These are phyloP conservation scores for Ogataea parapolymorpha DNA, from an alignment of 805 yeast species.

Conservation along the genomic window DNA sequence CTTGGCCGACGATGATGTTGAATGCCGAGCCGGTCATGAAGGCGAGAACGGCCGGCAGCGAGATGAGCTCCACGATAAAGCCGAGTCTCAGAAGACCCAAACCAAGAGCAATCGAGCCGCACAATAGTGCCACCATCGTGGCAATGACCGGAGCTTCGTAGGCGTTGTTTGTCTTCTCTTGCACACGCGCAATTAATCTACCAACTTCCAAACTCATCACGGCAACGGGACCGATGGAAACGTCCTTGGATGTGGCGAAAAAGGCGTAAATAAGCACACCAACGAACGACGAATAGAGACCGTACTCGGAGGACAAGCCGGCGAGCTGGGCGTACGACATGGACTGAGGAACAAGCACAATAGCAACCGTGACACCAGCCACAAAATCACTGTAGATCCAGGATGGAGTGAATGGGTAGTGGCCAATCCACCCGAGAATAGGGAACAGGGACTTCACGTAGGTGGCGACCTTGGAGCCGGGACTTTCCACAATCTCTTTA, in stretches of 20 bases:
- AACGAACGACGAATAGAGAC: conserved; percentile 86
- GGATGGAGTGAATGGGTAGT: conserved; percentile 57
- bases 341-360: conserved; percentile 89
- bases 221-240: conserved; percentile 95
- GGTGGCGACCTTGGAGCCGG: conserved; percentile 35
- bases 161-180: conserved; percentile 34
- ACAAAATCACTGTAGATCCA: conserved; percentile 84
- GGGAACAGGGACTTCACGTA: conserved; percentile 74
- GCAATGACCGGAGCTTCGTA: conserved; percentile 73
- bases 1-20: conserved; percentile 77
- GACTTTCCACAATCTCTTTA: conserved; percentile 33
- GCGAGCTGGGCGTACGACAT: conserved; percentile 95
- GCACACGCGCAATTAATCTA: conserved; percentile 67
- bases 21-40: conserved; percentile 95
- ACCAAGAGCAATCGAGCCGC: conserved; percentile 84
- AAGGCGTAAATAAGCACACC: conserved; percentile 87
- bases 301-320: conserved; percentile 75
- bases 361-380: conserved; percentile 92
- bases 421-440: conserved; percentile 75
- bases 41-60: conserved; percentile 89
- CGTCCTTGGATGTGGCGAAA: conserved; percentile 94
- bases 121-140: conserved; percentile 69
- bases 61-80: conserved; percentile 82
- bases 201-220: conserved; percentile 89
- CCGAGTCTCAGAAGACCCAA: conserved; percentile 82